Percentiles rank a stretch among this genome's conserved stretches.
phyloP scores from a whole-genome alignment of 257 asterid genomes.

The Mentha longifolia region DNA sequence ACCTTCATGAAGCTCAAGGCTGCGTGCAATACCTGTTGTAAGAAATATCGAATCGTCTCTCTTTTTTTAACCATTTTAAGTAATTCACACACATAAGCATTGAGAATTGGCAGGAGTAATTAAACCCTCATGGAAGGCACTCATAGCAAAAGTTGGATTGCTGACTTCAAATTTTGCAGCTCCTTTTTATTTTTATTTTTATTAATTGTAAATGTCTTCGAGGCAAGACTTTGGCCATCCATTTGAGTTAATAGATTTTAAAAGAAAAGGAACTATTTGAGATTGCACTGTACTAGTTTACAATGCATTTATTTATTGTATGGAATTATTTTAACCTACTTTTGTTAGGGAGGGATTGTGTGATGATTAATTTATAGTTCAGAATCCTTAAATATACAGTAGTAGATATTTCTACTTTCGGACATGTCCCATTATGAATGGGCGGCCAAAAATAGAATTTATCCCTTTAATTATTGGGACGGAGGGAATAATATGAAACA shows the following conservation, averaged over 20 bases:
- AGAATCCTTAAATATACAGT: no score
- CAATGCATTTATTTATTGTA: no score
- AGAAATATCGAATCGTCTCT: slow-evolving; percentile 35
- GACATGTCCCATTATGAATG: no score
- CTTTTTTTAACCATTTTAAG: not conserved
- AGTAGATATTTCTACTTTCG: no score
- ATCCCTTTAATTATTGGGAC: no score
- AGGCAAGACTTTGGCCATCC: slow-evolving; percentile 18
- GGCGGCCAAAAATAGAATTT: no score
- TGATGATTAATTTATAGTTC: no score
- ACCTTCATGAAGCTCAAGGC: slow-evolving; percentile 24
- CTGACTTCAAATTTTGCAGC: slow-evolving; percentile 30
- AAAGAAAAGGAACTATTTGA: not conserved
- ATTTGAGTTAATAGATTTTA: slow-evolving; percentile 12
- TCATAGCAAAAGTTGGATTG: slow-evolving; percentile 1
- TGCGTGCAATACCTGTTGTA: slow-evolving; percentile 20
- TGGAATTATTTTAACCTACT: no score
- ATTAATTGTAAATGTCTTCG: slow-evolving; percentile 19
- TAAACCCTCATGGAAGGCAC: slow-evolving; percentile 19
- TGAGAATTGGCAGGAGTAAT: slow-evolving; percentile 29
- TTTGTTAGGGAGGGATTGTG: no score
- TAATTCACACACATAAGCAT: not conserved
- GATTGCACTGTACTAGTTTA: not conserved
- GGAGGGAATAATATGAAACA: no score
- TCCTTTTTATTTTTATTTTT: not conserved